phyloP scores from a whole-genome alignment of 1,139 yeast species.

The Blastobotrys buckinghamii region DNA sequence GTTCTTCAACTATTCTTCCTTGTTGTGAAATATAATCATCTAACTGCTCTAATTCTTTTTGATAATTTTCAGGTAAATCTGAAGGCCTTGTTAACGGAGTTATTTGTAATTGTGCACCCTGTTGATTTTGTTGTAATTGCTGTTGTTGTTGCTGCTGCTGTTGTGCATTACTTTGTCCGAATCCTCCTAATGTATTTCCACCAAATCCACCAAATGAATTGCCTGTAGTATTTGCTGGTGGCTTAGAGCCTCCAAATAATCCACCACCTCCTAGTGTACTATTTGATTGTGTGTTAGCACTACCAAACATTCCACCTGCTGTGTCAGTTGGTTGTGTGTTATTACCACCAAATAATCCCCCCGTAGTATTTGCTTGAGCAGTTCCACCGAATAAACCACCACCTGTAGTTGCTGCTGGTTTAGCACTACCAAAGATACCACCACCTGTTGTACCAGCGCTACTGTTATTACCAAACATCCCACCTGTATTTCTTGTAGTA shows the following conservation, averaged over 20 bases:
- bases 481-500: constrained; percentile 1
- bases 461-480: constrained; percentile 15
- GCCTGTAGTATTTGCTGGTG: constrained; percentile 14
- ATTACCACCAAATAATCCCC: constrained; percentile 18
- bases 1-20: constrained; percentile 72
- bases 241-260: constrained; percentile 6
- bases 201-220: constrained; percentile 1
- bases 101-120: constrained; percentile 37
- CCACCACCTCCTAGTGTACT: constrained; percentile 18
- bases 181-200: constrained; percentile 11
- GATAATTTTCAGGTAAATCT: constrained; percentile 71
- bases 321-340: constrained; percentile 14
- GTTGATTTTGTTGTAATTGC: constrained; percentile 34
- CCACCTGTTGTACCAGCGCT: constrained; percentile 20
- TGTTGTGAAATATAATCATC: constrained; percentile 83
- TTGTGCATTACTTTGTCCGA: constrained; percentile 20
- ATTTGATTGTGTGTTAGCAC: constrained; percentile 21
- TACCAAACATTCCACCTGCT: constrained; percentile 41
- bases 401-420: constrained; percentile 8
- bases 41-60: constrained; percentile 72
- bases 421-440: constrained; percentile 27
- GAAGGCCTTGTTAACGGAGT: constrained; percentile 84
- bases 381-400: constrained; percentile 15
- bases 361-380: constrained; percentile 7
- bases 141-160: constrained; percentile 31